phyloP scores from a whole-genome alignment of 768 basidiomycete species.

The Suillus variegatus region DNA sequence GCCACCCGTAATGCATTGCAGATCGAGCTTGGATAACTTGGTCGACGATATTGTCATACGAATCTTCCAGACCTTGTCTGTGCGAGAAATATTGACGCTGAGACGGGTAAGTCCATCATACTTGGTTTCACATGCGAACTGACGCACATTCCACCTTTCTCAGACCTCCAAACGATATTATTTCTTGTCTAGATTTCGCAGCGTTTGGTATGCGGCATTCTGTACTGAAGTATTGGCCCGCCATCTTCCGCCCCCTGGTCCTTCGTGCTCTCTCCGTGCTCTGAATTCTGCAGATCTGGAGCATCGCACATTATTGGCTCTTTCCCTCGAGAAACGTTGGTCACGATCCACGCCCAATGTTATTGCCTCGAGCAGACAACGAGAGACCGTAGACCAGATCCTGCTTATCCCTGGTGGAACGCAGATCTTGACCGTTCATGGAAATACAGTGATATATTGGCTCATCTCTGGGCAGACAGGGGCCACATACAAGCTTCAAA shows the following conservation, averaged over 20 bases:
- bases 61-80: conserved; percentile 18
- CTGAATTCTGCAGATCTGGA: conserved; percentile 27
- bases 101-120: conserved; percentile 21
- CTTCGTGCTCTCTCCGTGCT: conserved; percentile 6
- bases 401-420: conserved; percentile 26
- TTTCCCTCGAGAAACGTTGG: conserved; percentile 25
- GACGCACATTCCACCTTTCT: not conserved
- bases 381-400: conserved; percentile 26
- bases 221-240: conserved; percentile 24
- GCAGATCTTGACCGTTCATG: conserved; percentile 29
- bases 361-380: conserved; percentile 12
- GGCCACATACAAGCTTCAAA: conserved; percentile 16
- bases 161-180: conserved; percentile 32
- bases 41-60: conserved; percentile 30
- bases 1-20: not conserved
- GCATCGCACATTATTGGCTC: conserved; percentile 28
- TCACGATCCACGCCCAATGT: conserved; percentile 17
- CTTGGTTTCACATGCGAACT: not conserved
- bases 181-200: conserved; percentile 24
- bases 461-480: conserved; percentile 20
- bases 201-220: conserved; percentile 25
- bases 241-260: conserved; percentile 24
- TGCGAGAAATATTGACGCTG: conserved; percentile 20
- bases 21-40: conserved; percentile 22
- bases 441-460: conserved; percentile 26